Evolutionary conservation across 805 yeast genomes (phyloP), one percentile per base, ranked within the genome.

Genomic region (Cyberlindnera maritima): DNA sequence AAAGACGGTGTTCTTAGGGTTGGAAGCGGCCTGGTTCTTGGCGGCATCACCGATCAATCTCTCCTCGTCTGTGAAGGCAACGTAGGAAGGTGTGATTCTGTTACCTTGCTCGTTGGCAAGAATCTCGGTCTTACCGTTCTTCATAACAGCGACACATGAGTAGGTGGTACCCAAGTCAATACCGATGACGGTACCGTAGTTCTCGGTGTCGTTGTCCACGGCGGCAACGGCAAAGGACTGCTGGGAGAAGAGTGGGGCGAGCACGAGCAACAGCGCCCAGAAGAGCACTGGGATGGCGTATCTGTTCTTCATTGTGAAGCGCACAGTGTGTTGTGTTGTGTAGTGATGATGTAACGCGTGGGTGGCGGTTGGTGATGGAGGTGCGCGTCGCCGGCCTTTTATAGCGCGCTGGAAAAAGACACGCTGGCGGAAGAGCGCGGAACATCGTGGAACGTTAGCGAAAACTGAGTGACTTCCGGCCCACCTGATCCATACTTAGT

Each of bases 141-240:
- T 79, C 85, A 81, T 80, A 40, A 80, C 89, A 58, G 96, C 97
- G 47, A 91, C 97, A 82, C 97, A 91, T 2, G 97, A 90, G 74
- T 91, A 91, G 2, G 97, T 91, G 52, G 97, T 91, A 68, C 99
- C 99, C 73, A 92, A 79, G 76, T 92, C 98, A 65, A 92, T 92
- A 72, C 98, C 96, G 58, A 88, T 87, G 40, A 86, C 92, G 49
- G 77, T 79, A 49, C 85, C 85, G 52, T 80, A 80, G 53, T 64
- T 70, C 38, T 77, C 80, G 5, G 65, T 64, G 36, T 54, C 52
- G 26, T 51, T 52, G 17, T 69, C 73, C 23, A 59, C 58, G 36
- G 56, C 58, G 48, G 63, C 62, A 38, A 52, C 46, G 20, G 58
- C 63, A 42, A 59, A 46, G 15, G 55, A 38, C 38, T 44, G 48